Evolutionary conservation across 371 early-diverging fungal genomes (phyloP).

Genomic region (Mortierella sp.): DNA sequence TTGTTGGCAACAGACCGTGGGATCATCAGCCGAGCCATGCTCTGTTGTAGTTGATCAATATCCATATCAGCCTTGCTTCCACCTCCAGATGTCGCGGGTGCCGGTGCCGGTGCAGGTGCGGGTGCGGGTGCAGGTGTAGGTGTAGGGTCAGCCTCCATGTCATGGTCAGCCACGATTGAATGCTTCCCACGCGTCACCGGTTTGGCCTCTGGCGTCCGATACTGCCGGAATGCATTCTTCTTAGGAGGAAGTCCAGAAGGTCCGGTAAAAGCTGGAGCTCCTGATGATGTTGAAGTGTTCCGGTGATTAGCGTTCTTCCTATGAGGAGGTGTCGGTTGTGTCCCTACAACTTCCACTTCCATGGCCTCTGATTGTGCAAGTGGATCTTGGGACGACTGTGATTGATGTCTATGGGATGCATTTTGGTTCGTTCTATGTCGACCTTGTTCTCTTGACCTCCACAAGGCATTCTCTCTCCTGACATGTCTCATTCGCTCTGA

Average conservation of each 20-base stretch:
- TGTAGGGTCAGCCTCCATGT: conserved; percentile 11
- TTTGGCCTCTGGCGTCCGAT: conserved; percentile 10
- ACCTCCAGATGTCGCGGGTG: not conserved
- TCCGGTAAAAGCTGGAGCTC: not conserved
- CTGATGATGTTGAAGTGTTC: not conserved
- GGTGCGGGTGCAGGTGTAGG: not conserved
- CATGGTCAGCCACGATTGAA: not conserved
- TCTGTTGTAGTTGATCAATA: conserved; percentile 38
- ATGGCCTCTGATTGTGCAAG: conserved; percentile 3
- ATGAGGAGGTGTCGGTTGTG: not conserved
- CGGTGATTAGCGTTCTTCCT: not conserved
- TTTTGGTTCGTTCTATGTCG: conserved; percentile 7
- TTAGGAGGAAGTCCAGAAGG: conserved; percentile 5
- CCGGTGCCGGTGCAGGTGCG: not conserved
- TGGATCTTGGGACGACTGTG: not conserved
- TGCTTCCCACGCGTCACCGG: not conserved
- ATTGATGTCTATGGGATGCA: not conserved
- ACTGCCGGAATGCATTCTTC: conserved; percentile 27
- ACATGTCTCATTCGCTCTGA: conserved; percentile 38
- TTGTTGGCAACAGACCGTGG: conserved; percentile 39
- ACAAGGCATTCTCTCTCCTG: conserved; percentile 8
- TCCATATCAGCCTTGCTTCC: conserved; percentile 24
- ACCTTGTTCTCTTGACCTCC: conserved; percentile 14
- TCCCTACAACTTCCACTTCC: conserved; percentile 15
- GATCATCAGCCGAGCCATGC: conserved; percentile 38